A percentile compares a stretch with the other conserved stretches of the same genome.
phyloP scores from a whole-genome alignment of 2,329 filamentous ascomycete species.

The Cytospora mali region DNA sequence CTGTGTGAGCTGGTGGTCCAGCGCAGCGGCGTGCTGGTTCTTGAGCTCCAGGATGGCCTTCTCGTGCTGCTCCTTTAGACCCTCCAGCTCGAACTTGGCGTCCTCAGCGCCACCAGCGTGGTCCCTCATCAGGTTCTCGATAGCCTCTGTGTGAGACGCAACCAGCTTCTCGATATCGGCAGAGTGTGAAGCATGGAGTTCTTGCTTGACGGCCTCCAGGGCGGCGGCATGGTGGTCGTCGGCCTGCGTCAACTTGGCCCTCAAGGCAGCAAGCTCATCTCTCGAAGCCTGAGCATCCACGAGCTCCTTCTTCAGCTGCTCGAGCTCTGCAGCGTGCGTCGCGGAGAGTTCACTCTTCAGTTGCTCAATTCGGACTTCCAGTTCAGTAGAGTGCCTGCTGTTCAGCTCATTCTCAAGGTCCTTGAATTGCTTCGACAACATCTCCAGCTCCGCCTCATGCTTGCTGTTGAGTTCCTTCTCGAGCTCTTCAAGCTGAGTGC shows the following conservation, averaged over 20 bases:
- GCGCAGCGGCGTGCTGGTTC: constrained; percentile 42
- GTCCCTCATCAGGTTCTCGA: constrained; percentile 46
- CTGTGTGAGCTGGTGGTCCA: constrained; percentile 40
- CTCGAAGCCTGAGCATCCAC: constrained; percentile 38
- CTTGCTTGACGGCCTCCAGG: constrained; percentile 46
- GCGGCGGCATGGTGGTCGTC: constrained; percentile 40
- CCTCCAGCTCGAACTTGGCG: constrained; percentile 44
- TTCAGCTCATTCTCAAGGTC: constrained; percentile 21
- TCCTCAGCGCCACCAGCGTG: constrained; percentile 35
- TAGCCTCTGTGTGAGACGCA: constrained; percentile 44
- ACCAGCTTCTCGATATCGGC: constrained; percentile 52
- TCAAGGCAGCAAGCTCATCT: constrained; percentile 36
- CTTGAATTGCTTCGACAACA: constrained; percentile 22
- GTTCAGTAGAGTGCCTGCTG: constrained; percentile 39
- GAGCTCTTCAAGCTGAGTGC: constrained; percentile 31
- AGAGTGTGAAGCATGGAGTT: constrained; percentile 45
- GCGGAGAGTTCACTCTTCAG: constrained; percentile 40
- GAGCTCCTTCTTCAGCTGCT: constrained; percentile 40
- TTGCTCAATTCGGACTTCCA: constrained; percentile 38
- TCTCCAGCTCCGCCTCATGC: constrained; percentile 37
- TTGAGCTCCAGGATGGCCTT: constrained; percentile 49
- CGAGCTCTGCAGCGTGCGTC: constrained; percentile 42
- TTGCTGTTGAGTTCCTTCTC: constrained; percentile 32
- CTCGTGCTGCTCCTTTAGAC: constrained; percentile 36
- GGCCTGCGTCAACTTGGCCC: constrained; percentile 39